Evolutionary conservation across 2,329 filamentous ascomycete species (phyloP).

Genomic region (Beauveria pseudobassiana): DNA sequence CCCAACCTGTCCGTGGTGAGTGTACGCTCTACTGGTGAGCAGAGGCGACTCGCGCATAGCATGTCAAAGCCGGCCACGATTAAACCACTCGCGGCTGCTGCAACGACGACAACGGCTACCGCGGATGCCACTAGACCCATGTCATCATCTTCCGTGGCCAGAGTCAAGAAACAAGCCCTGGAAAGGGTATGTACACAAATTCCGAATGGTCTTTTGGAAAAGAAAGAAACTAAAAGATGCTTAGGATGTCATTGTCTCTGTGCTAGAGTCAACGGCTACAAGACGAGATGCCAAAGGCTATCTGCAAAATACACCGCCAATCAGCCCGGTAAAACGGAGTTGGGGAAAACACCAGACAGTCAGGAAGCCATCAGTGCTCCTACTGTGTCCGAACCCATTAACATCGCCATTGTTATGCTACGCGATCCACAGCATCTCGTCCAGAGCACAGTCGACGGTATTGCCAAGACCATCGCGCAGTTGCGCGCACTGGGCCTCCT

Average conservation of each 20-base stretch:
- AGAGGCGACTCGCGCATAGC: conserved; percentile 7
- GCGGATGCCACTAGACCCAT: conserved; percentile 17
- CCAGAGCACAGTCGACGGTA: conserved; percentile 60
- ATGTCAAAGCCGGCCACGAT: not conserved
- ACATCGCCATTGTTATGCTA: conserved; percentile 82
- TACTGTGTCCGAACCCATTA: conserved; percentile 23
- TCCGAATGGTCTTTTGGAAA: not conserved
- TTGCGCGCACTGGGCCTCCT: conserved; percentile 73
- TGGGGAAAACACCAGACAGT: conserved; percentile 14
- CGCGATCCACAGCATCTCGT: conserved; percentile 64
- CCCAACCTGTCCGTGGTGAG: conserved; percentile 13
- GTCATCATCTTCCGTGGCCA: conserved; percentile 23
- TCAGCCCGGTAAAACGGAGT: conserved; percentile 18
- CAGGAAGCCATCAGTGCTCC: conserved; percentile 4
- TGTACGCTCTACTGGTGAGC: not conserved
- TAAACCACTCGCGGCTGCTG: conserved; percentile 9
- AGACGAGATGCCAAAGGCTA: conserved; percentile 91
- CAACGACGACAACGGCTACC: conserved; percentile 3
- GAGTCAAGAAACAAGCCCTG: conserved; percentile 24
- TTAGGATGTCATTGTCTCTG: conserved; percentile 77
- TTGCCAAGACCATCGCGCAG: conserved; percentile 78
- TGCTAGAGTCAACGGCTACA: conserved; percentile 82
- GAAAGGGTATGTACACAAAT: conserved; percentile 22
- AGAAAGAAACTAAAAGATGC: not conserved
- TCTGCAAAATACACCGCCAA: conserved; percentile 63